Evolutionary conservation across 257 asterid species (phyloP), one percentile per base, ranked within the genome.

Genomic region (Nicotiana benthamiana): DNA sequence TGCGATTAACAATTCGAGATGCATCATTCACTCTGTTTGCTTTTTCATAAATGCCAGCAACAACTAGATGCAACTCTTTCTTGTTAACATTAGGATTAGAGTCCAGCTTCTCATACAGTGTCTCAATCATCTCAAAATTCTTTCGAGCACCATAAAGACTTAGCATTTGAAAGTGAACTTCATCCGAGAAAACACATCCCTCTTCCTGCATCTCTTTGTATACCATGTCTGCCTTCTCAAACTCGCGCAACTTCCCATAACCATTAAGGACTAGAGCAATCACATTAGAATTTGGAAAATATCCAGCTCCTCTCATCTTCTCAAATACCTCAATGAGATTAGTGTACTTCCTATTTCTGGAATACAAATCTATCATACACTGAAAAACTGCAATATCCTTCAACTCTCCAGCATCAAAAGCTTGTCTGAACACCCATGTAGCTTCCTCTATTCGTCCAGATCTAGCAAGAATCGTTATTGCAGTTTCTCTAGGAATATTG

Each of bases 401-500:
- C 66, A 96, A 86, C 81, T 96, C 98, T 79, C 95, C 93, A 27
- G 90, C 91, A 83, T 91, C 94, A 65, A 87, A 83, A 10, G 96
- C 97, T 83, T 86, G 96, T 77, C 99, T 88, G 84, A 94, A 96
- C 62, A 92, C 96, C 97, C 97, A 96, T 0, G 96, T 94, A 20
- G 98, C 99, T 82, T 94, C 99, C 76, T 96, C 99, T 46, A 96
- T 63, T 70, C 98, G 90, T 62, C 98, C 98, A 15, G 99, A 95
- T 22, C 95, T 87, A 10, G 97, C 96, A 18, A 96, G 97, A 80
- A 92, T 90, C 9, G 66, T 84, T 34, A 96, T 83, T 36, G 98
- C 97, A 5, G 97, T 92, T 81, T 86, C 97, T 54, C 97, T 84
- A 0, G 99, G 99, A 78, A 96, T 94, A 82, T 92, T 96, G 40